Evolutionary conservation across 352 stramenopile species (phyloP).

Genomic region (Phytophthora multivora): DNA sequence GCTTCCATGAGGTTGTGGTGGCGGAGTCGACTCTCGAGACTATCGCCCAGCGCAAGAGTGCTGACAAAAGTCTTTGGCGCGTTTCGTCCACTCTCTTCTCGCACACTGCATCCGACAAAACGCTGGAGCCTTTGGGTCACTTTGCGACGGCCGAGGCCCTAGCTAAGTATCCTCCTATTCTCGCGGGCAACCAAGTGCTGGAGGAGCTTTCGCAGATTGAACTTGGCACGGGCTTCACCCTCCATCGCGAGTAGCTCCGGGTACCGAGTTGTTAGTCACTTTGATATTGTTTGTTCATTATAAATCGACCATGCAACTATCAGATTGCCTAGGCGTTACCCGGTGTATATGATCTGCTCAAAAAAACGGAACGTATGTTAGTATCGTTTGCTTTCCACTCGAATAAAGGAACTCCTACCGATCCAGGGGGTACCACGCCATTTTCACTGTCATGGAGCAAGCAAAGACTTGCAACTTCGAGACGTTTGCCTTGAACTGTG

Average conservation of each 20-base stretch:
- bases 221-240: constrained; percentile 71
- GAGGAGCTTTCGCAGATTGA: constrained; percentile 89
- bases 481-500: constrained; percentile 70
- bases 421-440: constrained; percentile 48
- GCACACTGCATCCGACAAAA: constrained; percentile 91
- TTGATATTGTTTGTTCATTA: too few species aligned
- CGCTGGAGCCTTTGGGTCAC: constrained; percentile 74
- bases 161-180: constrained; percentile 81
- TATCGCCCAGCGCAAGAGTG: constrained; percentile 73
- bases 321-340: not conserved
- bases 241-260: constrained; percentile 60
- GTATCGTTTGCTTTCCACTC: not conserved
- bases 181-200: constrained; percentile 88
- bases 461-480: constrained; percentile 76
- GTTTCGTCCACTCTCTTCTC: constrained; percentile 93
- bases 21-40: constrained; percentile 71
- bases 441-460: constrained; percentile 65
- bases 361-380: not conserved
- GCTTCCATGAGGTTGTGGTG: constrained; percentile 93
- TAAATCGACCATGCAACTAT: too few species aligned
- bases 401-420: constrained; percentile 26
- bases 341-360: constrained; percentile 30
- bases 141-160: constrained; percentile 76
- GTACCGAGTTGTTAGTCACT: too few species aligned
- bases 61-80: constrained; percentile 86